Base-by-base conservation (phyloP, 768 basidiomycete species). In the Jaapia argillacea region DNA sequence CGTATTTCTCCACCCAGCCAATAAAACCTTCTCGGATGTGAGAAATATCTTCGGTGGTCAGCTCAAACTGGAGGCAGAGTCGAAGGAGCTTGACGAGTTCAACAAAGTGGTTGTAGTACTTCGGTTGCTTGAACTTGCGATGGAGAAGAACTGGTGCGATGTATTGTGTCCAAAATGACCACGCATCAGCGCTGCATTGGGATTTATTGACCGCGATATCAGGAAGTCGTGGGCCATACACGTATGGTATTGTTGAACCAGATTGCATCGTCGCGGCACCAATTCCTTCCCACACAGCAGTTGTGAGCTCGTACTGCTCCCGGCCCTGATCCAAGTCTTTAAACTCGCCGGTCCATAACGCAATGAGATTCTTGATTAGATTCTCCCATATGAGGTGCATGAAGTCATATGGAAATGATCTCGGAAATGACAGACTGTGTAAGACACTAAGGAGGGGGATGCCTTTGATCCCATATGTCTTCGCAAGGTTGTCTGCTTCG, bases 301-400 rank as follows among this genome's bases (percentile, higher is more conserved):
- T 6, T 1, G 24, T 20, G 14, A 61, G 20, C 1, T 35, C 25
- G 35, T 46, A 45, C 31, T 42, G 16, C 18, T 48, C 50, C 7
- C 4, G 39, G 0, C 51, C 49, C 14, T 42, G 25, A 13, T 54
- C 50, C 3, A 51, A 40, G 13, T 39, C 51, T 45, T 58, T 58
- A 48, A 48, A 59, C 1, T 35, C 28, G 5, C 53, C 56, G 0
- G 52, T 50, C 56, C 57, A 59, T 7, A 57, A 42, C 2, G 28
- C 6, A 23, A 54, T 33, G 6, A 61, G 51, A 12, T 51, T 50
- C 25, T 42, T 42, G 36, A 54, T 43, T 7, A 57, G 38, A 36
- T 58, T 60, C 42, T 54, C 54, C 45, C 47, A 56, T 6, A 58
- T 27, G 3, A 58, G 48, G 31, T 60, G 58, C 59, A 61, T 59